Evolutionary conservation across 352 stramenopile genomes (phyloP).

Genomic region (Globisporangium paddicum): DNA sequence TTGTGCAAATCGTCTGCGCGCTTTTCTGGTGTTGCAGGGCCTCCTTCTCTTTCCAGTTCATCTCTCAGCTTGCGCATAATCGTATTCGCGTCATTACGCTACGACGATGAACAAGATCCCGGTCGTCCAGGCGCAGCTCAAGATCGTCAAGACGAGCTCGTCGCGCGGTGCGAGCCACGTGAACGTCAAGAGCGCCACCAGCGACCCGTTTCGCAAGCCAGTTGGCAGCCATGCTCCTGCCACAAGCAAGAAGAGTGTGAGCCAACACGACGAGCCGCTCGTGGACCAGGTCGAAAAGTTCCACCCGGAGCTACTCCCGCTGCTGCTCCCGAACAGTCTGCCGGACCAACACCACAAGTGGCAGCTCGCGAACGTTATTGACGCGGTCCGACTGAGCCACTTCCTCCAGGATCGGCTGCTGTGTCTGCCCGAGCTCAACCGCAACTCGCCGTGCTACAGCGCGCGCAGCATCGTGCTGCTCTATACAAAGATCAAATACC

Average conservation of each 20-base stretch:
- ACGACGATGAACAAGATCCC: constrained; percentile 28
- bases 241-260: constrained; percentile 13
- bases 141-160: constrained; percentile 25
- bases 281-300: constrained; percentile 35
- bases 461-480: constrained; percentile 73
- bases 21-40: constrained; percentile 5
- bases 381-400: constrained; percentile 61
- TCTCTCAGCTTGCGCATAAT: neutral
- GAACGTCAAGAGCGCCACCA: constrained; percentile 3
- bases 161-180: constrained; percentile 17
- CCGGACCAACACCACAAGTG: constrained; percentile 28
- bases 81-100: neutral
- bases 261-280: constrained; percentile 32
- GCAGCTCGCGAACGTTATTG: constrained; percentile 36
- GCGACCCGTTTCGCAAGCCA: too few relatives aligned
- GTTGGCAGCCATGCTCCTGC: too few relatives aligned
- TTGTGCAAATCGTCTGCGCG: neutral
- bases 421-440: constrained; percentile 72
- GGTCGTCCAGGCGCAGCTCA: constrained; percentile 19
- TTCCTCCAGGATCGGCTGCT: constrained; percentile 70
- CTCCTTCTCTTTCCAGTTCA: neutral
- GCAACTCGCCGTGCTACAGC: constrained; percentile 76
- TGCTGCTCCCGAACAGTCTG: constrained; percentile 35
- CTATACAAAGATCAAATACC: constrained; percentile 83
- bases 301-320: constrained; percentile 54